Evolutionary conservation across 2,329 filamentous ascomycete species (phyloP).

Genomic region (Exophiala mesophila): DNA sequence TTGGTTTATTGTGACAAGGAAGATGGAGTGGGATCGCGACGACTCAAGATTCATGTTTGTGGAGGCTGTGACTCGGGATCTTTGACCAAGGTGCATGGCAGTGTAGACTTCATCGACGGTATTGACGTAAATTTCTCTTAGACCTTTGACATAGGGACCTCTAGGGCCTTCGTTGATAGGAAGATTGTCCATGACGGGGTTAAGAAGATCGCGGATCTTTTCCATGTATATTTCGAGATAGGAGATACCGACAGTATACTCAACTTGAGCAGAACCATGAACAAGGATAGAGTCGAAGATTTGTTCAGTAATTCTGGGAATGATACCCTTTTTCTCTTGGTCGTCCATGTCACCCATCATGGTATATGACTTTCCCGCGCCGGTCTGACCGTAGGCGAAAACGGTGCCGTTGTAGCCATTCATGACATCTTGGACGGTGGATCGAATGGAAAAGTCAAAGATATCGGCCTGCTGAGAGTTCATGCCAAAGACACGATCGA

Average conservation of each 20-base stretch:
- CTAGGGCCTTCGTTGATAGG: conserved; percentile 98
- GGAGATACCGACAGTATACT: conserved; percentile 97
- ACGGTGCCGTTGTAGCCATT: conserved; percentile 99
- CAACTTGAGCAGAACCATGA: conserved; percentile 78
- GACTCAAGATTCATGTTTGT: conserved; percentile 99
- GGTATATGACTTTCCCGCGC: conserved; percentile 96
- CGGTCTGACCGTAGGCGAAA: conserved; percentile 97
- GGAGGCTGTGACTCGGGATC: conserved; percentile 82
- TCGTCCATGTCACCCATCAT: conserved; percentile 99
- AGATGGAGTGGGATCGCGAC: conserved; percentile 96
- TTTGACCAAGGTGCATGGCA: conserved; percentile 89
- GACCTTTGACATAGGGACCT: conserved; percentile 92
- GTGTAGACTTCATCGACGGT: conserved; percentile 95
- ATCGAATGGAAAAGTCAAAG: conserved; percentile 95
- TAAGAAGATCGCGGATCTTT: conserved; percentile 86
- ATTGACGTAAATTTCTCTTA: conserved; percentile 91
- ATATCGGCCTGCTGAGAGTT: conserved; percentile 83
- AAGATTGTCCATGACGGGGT: conserved; percentile 90
- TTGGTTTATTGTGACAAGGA: conserved; percentile 93
- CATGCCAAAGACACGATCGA: conserved; percentile 97
- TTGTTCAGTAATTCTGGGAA: conserved; percentile 93
- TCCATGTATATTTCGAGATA: conserved; percentile 99
- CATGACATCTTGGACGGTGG: conserved; percentile 94
- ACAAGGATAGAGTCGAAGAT: conserved; percentile 94
- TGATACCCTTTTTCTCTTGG: conserved; percentile 81